Conservation (phyloP, 495 filamentous ascomycete genomes). For the Penicillium macrosclerotiorum region DNA sequence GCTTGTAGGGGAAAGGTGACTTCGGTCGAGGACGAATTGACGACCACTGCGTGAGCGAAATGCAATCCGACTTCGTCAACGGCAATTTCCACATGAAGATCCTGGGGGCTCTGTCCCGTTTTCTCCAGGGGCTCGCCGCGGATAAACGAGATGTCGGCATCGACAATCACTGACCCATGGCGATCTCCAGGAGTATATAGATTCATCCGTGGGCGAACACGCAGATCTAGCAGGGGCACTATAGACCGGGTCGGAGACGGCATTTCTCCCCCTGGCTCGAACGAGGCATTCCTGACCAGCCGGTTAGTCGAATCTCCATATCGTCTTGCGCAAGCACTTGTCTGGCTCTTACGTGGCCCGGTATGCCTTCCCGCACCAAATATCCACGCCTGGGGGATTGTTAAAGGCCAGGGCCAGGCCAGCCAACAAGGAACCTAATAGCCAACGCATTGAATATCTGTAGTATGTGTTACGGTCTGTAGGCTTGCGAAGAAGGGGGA, state of each 20-base stretch:
- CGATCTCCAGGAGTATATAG: conserved; percentile 58
- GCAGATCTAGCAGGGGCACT: conserved; percentile 52
- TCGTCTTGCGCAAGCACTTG: background rate
- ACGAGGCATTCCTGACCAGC: conserved; percentile 45
- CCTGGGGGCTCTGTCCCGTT: conserved; percentile 6
- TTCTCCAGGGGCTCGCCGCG: conserved; percentile 42
- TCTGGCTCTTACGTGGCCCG: conserved; percentile 35
- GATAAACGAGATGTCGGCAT: conserved; percentile 53
- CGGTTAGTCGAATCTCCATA: background rate
- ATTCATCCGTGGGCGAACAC: conserved; percentile 57
- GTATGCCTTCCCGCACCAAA: conserved; percentile 64
- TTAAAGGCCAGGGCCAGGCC: conserved; percentile 20
- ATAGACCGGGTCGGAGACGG: conserved; percentile 40
- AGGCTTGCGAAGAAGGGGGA: background rate
- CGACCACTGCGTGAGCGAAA: conserved; percentile 19
- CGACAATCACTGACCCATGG: conserved; percentile 57
- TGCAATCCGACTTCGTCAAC: conserved; percentile 21
- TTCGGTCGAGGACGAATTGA: conserved; percentile 47
- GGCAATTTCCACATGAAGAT: conserved; percentile 6
- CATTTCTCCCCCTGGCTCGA: conserved; percentile 61
- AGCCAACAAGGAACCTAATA: conserved; percentile 4
- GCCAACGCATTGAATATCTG: conserved; percentile 7
- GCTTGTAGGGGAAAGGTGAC: conserved; percentile 44
- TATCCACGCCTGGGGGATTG: conserved; percentile 29
- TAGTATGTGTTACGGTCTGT: background rate